phyloP scores from a whole-genome alignment of 352 stramenopile species.

The Globisporangium cystogenes region DNA sequence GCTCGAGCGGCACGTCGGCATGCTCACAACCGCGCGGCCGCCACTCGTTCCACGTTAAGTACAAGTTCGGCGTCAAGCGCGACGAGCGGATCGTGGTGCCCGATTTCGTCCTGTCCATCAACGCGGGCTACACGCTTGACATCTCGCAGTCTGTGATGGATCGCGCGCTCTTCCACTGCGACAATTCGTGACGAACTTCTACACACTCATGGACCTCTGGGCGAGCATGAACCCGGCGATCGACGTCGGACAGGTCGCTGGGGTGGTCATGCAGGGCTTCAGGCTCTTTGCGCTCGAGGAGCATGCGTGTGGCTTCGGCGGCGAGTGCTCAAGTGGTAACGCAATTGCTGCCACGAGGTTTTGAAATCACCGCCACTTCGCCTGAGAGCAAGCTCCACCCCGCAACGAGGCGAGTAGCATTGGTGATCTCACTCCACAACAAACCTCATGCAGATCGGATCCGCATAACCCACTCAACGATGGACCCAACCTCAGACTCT shows the following conservation, averaged over 20 bases:
- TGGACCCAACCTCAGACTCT: too few relatives aligned
- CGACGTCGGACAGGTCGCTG: slow-evolving; percentile 98
- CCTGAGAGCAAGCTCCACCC: too few relatives aligned
- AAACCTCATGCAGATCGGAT: too few relatives aligned
- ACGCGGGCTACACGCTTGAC: slow-evolving; percentile 93
- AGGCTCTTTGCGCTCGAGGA: slow-evolving; percentile 94
- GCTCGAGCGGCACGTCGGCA: slow-evolving; percentile 93
- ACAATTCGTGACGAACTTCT: slow-evolving; percentile 81
- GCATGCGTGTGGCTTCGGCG: slow-evolving; percentile 91
- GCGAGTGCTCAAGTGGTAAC: too few relatives aligned
- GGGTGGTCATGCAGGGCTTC: slow-evolving; percentile 96
- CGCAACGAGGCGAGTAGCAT: too few relatives aligned
- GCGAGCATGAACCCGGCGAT: slow-evolving; percentile 95
- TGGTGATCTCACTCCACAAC: too few relatives aligned
- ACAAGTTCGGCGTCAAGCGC: slow-evolving; percentile 84
- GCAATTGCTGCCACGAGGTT: too few relatives aligned
- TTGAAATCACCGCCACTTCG: too few relatives aligned
- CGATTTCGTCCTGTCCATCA: slow-evolving; percentile 93
- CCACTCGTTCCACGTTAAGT: slow-evolving; percentile 93
- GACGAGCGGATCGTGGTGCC: slow-evolving; percentile 87
- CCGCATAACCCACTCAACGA: too few relatives aligned
- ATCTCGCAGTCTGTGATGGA: slow-evolving; percentile 93
- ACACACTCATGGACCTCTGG: slow-evolving; percentile 91
- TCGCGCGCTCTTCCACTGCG: slow-evolving; percentile 94
- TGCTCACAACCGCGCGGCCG: slow-evolving; percentile 91